A percentile compares a stretch with the other conserved stretches of the same genome.
Conservation (phyloP, 306 rosid species). For the Calophaca sinica region DNA sequence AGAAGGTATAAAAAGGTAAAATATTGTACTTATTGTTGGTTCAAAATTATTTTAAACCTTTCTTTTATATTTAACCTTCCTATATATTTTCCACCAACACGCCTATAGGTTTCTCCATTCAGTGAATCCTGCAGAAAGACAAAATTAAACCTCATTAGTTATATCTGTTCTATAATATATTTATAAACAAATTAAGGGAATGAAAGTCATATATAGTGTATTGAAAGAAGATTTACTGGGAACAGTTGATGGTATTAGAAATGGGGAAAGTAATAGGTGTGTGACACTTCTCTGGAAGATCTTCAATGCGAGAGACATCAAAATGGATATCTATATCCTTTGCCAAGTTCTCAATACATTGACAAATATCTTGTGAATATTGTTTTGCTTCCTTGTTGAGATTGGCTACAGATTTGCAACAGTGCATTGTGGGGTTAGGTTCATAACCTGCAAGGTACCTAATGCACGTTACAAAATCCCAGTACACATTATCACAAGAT, state of each 20-base stretch:
- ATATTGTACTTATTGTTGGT: background rate
- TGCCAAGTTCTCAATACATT: constrained; percentile 39
- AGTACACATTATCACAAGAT: constrained; percentile 39
- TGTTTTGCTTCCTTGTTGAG: constrained; percentile 20
- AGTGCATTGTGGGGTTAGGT: constrained; percentile 20
- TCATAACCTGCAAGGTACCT: constrained; percentile 45
- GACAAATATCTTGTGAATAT: constrained; percentile 4
- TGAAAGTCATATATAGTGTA: background rate
- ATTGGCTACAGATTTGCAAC: constrained; percentile 7
- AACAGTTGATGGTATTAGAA: constrained; percentile 35
- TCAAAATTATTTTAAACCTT: background rate
- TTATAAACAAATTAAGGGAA: background rate
- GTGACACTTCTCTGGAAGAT: constrained; percentile 37
- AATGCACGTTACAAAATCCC: constrained; percentile 45
- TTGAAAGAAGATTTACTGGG: constrained; percentile 26
- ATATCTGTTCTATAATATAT: background rate
- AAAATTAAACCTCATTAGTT: background rate
- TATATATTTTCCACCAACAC: background rate
- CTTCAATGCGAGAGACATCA: constrained; percentile 20
- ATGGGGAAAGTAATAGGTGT: constrained; percentile 23
- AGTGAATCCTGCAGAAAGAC: constrained; percentile 35
- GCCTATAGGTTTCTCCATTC: background rate
- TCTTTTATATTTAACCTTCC: background rate
- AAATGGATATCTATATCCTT: background rate
- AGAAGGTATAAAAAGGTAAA: background rate